Conservation (phyloP, 805 yeast genomes). For the Wickerhamiella dianesei region DNA sequence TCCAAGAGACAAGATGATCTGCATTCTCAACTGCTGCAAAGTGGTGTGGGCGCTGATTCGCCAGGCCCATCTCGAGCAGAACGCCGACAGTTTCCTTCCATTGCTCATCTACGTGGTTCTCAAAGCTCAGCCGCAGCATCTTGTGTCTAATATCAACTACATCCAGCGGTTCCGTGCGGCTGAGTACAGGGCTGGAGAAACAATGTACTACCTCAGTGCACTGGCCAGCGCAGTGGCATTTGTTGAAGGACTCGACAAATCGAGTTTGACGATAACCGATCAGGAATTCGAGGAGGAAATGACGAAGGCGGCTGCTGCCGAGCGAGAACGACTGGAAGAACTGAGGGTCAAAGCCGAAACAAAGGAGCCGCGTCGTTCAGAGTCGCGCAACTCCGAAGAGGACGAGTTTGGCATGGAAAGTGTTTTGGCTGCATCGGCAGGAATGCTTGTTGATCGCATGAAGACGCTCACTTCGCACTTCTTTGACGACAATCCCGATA, state of each 20-base stretch:
- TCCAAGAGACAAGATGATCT: conserved; percentile 87
- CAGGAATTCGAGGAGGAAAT: conserved; percentile 42
- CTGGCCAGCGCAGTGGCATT: conserved; percentile 78
- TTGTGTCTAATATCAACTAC: conserved; percentile 70
- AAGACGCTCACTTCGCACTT: conserved; percentile 25
- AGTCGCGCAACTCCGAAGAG: background rate
- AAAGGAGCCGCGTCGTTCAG: conserved; percentile 3
- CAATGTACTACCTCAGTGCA: conserved; percentile 83
- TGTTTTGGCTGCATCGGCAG: conserved; percentile 32
- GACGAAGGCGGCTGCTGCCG: conserved; percentile 27
- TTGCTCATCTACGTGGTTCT: conserved; percentile 65
- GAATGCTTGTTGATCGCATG: conserved; percentile 38
- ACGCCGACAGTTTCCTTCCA: conserved; percentile 93
- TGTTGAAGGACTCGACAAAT: conserved; percentile 44
- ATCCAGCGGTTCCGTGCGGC: conserved; percentile 73
- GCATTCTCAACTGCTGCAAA: conserved; percentile 82
- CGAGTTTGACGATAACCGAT: conserved; percentile 46
- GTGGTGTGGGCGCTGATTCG: conserved; percentile 79
- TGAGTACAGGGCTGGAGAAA: conserved; percentile 71
- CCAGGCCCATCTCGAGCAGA: conserved; percentile 52
- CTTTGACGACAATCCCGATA: conserved; percentile 23
- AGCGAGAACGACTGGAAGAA: conserved; percentile 25
- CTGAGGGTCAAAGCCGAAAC: conserved; percentile 7
- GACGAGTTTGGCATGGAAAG: conserved; percentile 6
- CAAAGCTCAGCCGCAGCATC: conserved; percentile 46